Conservation (phyloP, 1,284 basidiomycete species). For the Termitomyces sp. region DNA sequence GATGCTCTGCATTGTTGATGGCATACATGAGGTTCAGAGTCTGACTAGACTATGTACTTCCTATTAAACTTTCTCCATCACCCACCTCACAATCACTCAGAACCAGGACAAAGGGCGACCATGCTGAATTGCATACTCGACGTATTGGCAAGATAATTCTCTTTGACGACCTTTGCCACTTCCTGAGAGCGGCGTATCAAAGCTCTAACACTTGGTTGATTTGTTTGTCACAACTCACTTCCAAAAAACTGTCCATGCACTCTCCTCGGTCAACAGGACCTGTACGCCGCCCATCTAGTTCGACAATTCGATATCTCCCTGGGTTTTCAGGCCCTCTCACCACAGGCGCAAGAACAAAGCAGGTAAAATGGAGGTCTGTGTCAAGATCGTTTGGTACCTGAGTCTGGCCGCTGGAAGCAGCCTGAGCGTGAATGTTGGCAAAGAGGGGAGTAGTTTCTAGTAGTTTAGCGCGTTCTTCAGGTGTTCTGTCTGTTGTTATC, state of each 20-base stretch:
- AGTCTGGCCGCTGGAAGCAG: constrained; percentile 68
- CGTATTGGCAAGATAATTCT: constrained; percentile 53
- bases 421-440: constrained; percentile 65
- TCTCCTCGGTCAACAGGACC: constrained; percentile 79
- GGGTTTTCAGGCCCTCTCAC: constrained; percentile 10
- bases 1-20: constrained; percentile 83
- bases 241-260: constrained; percentile 50
- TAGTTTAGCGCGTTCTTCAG: constrained; percentile 66
- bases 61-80: neutral
- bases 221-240: constrained; percentile 30
- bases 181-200: constrained; percentile 40
- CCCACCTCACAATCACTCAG: neutral
- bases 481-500: constrained; percentile 48
- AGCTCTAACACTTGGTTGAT: neutral
- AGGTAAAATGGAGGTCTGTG: constrained; percentile 80
- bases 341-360: constrained; percentile 69
- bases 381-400: constrained; percentile 47
- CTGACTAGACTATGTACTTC: constrained; percentile 19
- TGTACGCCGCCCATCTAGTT: constrained; percentile 73
- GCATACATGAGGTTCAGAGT: constrained; percentile 73
- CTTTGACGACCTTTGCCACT: constrained; percentile 62
- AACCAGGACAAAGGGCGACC: constrained; percentile 34
- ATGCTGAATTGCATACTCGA: constrained; percentile 57
- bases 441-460: constrained; percentile 77
- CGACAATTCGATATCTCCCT: constrained; percentile 53